Evolutionary conservation across 1,284 basidiomycete genomes (phyloP).

Genomic region (Veloboletus limbatus): DNA sequence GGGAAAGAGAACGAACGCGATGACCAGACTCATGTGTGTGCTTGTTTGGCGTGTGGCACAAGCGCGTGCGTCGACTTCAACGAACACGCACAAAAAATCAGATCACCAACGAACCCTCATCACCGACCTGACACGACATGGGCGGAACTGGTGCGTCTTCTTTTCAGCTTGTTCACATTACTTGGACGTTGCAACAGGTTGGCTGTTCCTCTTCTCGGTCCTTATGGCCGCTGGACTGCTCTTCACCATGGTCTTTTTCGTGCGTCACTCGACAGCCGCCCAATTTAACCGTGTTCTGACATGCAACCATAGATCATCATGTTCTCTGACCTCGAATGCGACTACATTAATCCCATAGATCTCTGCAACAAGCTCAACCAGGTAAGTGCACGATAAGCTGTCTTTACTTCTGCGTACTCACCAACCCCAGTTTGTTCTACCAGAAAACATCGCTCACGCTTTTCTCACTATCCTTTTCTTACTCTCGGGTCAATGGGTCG

Average conservation of each 20-base stretch:
- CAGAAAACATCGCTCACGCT: constrained; percentile 94
- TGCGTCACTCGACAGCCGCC: constrained; percentile 46
- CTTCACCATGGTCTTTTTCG: constrained; percentile 98
- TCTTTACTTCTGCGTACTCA: neutral
- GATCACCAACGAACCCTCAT: too few relatives aligned
- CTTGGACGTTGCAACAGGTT: constrained; percentile 52
- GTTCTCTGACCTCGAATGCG: constrained; percentile 98
- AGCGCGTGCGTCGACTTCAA: constrained; percentile 10
- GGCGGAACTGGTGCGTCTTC: constrained; percentile 29
- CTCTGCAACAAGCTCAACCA: constrained; percentile 99
- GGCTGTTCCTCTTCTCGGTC: constrained; percentile 93
- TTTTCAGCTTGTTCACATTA: neutral
- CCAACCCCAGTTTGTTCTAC: constrained; percentile 82
- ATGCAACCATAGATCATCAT: constrained; percentile 85
- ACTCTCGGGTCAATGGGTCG: constrained; percentile 94
- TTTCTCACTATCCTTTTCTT: constrained; percentile 87
- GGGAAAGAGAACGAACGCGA: constrained; percentile 12
- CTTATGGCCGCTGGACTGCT: constrained; percentile 89
- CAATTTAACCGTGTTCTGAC: constrained; percentile 1
- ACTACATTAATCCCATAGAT: constrained; percentile 99
- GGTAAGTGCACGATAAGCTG: constrained; percentile 43
- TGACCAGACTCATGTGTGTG: too few relatives aligned
- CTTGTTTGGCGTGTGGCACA: constrained; percentile 32
- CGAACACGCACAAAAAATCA: too few relatives aligned
- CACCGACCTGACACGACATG: constrained; percentile 21